A percentile compares a stretch with the other conserved stretches of the same genome.
These are phyloP conservation scores for Pancytospora epiphaga DNA, from an alignment of 371 early-diverging fungal species.

Conservation along the genomic window DNA sequence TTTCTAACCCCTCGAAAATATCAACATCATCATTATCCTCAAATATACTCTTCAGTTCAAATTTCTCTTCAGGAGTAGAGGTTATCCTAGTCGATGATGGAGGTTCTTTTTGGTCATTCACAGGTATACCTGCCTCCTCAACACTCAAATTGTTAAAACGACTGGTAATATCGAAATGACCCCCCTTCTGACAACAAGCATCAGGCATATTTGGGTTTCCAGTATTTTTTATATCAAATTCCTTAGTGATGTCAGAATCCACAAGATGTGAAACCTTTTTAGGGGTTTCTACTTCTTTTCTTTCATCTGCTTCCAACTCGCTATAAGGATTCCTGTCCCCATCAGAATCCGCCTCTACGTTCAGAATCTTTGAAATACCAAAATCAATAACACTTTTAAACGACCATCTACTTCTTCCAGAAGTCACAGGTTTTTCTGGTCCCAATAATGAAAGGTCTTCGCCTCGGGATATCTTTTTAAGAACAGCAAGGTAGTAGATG, in stretches of 20 bases:
- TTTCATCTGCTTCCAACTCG: no score
- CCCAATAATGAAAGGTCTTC: background rate
- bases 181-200: no score
- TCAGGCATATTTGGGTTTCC: no score
- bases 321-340: no score
- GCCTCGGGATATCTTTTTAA: background rate
- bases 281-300: no score
- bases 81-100: background rate
- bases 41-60: background rate
- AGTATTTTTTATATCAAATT: no score
- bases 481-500: background rate
- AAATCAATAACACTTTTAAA: slow-evolving; percentile 33
- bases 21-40: background rate
- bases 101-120: background rate
- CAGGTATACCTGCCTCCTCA: background rate
- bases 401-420: background rate
- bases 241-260: no score
- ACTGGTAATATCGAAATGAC: no score
- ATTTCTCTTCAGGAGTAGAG: background rate
- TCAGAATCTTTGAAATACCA: slow-evolving; percentile 41
- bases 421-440: background rate
- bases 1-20: background rate
- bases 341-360: slow-evolving; percentile 10
- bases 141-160: no score
- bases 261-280: no score